Evolutionary conservation across 2,329 filamentous ascomycete genomes (phyloP), one percentile per base, ranked within the genome.

Genomic region (Fusarium oligoseptatum): DNA sequence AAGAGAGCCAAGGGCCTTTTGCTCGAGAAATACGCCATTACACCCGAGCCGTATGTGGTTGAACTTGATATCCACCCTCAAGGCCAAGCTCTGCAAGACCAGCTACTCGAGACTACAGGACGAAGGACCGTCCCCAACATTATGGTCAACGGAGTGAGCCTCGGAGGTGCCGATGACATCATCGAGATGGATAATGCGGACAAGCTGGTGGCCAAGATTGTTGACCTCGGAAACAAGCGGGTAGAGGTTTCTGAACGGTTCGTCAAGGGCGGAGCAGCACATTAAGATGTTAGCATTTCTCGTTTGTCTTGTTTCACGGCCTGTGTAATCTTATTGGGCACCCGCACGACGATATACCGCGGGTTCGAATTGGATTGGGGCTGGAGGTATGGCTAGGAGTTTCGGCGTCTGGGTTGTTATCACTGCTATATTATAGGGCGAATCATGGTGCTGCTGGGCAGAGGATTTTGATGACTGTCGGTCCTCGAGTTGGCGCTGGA

Each of bases 101-200:
- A 90, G 20, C 87, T 99, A 11, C 88, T 83, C 17, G 89, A 92
- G 69, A 92, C 90, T 80, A 98, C 97, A 0, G 93, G 94, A 52
- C 90, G 96, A 60, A 88, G 87, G 69, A 99, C 97, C 0, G 97
- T 99, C 0, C 97, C 97, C 17, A 99, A 99, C 81, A 89, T 98
- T 39, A 88, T 99, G 77, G 88, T 99, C 78, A 94, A 95, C 79
- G 95, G 95, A 55, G 92, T 92, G 82, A 97, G 93, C 83, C 94
- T 98, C 71, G 97, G 97, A 56, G 97, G 97, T 24, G 92, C 94
- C 60, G 96, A 98, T 80, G 95, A 98, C 70, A 89, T 99, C 66
- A 89, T 91, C 58, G 91, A 89, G 29, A 85, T 98, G 70, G 91
- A 95, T 80, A 83, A 86, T 32, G 87, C 88, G 36, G 91, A 92